Evolutionary conservation across 805 yeast genomes (phyloP), one percentile per base, ranked within the genome.

Genomic region (Wickerhamomyces canadensis): DNA sequence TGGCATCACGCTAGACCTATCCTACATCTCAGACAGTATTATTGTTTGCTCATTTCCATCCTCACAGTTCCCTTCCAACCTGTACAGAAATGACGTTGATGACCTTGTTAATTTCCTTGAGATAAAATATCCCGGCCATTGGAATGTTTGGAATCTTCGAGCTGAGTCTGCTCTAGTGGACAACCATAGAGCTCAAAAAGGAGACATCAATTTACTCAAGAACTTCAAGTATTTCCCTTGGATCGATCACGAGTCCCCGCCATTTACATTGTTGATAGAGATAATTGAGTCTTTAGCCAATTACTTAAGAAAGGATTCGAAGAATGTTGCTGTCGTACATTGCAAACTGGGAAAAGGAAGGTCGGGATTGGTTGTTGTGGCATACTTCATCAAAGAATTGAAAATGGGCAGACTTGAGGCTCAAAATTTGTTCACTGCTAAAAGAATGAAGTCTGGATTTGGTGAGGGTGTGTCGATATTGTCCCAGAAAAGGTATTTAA

Each of bases 261-360:
- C 86, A 2, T 69, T 89, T 33, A 41, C 57, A 1, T 48, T 71
- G n/a, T 51, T 89, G 9, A 54, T 72, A 4, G 47, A 52, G 2
- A 53, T 72, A 4, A 64, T 78, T 0, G 52, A 57, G 13, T 69
- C 67, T 1, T 71, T 88, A 7, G 58, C 67, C 29, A 45, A 43
- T 0, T 80, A 60, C 44, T 50, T 83, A 19, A 31, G 44, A 1
- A 28, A 30, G 13, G 46, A 56, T 16, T 48, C 60, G 1, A 40
- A 58, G 0, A 68, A 72, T 38, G 78, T 82, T 3, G 88, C 84
- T 0, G 68, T 84, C 1, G 57, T 91, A 7, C 97, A 91, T 55
- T 91, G 98, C 55, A 79, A 83, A 51, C 84, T 85, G 45, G 98
- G 98, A 0, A 88, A 87, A 58, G 98, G 98, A 1, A 65, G 98